These are phyloP conservation scores for Macrophomina pseudophaseolina DNA, from an alignment of 2,329 filamentous ascomycete genomes.

Conservation along the genomic window DNA sequence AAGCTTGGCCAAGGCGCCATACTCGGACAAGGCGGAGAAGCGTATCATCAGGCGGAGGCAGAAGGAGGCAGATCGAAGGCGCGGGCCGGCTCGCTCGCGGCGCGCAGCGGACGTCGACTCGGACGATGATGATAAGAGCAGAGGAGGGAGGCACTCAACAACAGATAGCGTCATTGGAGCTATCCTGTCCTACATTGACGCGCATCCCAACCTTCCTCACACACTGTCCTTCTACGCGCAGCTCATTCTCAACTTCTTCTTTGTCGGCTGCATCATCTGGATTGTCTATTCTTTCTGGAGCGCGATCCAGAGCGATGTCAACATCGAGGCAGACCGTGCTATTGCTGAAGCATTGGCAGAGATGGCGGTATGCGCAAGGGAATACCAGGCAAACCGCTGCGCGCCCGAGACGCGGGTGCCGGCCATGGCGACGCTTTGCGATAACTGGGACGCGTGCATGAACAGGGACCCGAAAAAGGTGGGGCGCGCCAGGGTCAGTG, in stretches of 20 bases:
- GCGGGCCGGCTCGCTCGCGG: conserved; percentile 34
- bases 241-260: conserved; percentile 67
- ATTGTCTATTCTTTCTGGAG: conserved; percentile 71
- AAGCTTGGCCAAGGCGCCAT: conserved; percentile 41
- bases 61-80: conserved; percentile 35
- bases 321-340: conserved; percentile 71
- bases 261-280: conserved; percentile 65
- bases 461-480: conserved; percentile 78
- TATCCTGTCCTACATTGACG: conserved; percentile 66
- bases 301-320: conserved; percentile 76
- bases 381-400: conserved; percentile 80
- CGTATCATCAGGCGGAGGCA: conserved; percentile 44
- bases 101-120: conserved; percentile 27
- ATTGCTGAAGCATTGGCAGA: conserved; percentile 72
- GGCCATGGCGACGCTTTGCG: conserved; percentile 74
- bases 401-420: conserved; percentile 69
- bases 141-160: conserved; percentile 25
- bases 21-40: conserved; percentile 46
- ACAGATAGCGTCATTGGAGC: conserved; percentile 46
- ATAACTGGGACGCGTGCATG: conserved; percentile 88
- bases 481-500: conserved; percentile 79
- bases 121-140: conserved; percentile 34
- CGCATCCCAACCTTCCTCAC: conserved; percentile 68
- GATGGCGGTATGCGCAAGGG: conserved; percentile 73
- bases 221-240: conserved; percentile 71